Evolutionary conservation across 2,329 filamentous ascomycete species (phyloP), one percentile per base, ranked within the genome.

Genomic region (Alternaria angustiovoidea): DNA sequence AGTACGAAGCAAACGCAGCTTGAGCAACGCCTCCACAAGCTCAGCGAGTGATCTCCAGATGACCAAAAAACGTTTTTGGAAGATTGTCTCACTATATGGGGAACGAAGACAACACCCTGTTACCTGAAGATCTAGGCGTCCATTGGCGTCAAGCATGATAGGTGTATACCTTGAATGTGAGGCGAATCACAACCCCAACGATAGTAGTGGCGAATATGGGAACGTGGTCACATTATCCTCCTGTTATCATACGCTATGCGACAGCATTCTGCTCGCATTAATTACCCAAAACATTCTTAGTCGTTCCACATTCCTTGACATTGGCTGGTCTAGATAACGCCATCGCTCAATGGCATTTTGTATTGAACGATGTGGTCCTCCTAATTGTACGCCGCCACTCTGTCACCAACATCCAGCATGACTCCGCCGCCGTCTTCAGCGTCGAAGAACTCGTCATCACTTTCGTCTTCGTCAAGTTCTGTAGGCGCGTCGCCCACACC

Each of bases 371-470:
- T 38, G 46, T 32, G 9, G 16, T 36, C 30, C 22, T 36, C 32
- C 1, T 26, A 24, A 20, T 14, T 36, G 5, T 26, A 49, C 14
- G 20, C 46, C 32, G 22, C 32, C 8, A 36, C 20, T 34, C 20
- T 16, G 24, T 26, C n/a, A 18, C 8, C 7, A 12, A 24, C 38
- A 7, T 64, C 59, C 41, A 66, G 39, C 43, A 51, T 48, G 4
- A 61, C 47, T 30, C 59, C 61, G 14, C 61, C 55, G 24, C 48
- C 60, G 2, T 69, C 65, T 12, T 68, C 69, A 24, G 63, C 62
- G 49, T 68, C 65, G 26, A 63, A 65, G 38, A 67, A 70, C 42
- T 62, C 62, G 0, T 67, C 67, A 20, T 57, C 57, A 8, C 7
- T n/a, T 6, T 38, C 34, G 34, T 54, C 51, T 47, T 59, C 57